Percentiles rank a stretch among this genome's conserved stretches.
These are phyloP conservation scores for Magnolia sinica DNA, from an alignment of 164 flowering plant genomes.

Conservation along the genomic window DNA sequence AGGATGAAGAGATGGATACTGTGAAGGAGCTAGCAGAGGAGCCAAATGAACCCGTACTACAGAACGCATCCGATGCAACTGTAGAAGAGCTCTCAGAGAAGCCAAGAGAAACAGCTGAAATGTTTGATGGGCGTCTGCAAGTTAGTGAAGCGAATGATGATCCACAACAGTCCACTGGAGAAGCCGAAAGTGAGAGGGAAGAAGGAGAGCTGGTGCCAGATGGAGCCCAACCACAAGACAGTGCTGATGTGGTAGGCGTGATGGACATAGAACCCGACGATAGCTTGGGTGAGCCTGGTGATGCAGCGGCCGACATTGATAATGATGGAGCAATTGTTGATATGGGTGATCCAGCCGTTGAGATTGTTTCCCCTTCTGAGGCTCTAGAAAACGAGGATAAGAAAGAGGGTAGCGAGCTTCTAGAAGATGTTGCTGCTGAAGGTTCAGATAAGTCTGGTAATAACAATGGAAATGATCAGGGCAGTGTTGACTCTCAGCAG, in stretches of 20 bases:
- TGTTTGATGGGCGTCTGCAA: slow-evolving; percentile 33
- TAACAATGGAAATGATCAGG: slow-evolving; percentile 28
- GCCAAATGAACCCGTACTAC: slow-evolving; percentile 24
- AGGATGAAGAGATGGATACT: slow-evolving; percentile 35
- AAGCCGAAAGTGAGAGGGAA: slow-evolving; percentile 58
- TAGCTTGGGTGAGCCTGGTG: slow-evolving; percentile 32
- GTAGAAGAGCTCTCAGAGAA: slow-evolving; percentile 36
- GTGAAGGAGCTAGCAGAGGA: slow-evolving; percentile 31
- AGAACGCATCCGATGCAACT: slow-evolving; percentile 16
- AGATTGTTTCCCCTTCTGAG: slow-evolving; percentile 28
- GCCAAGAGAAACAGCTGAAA: slow-evolving; percentile 28
- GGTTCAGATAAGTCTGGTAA: slow-evolving; percentile 39
- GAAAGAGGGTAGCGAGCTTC: slow-evolving; percentile 33
- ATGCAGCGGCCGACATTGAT: slow-evolving; percentile 9
- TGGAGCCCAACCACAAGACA: slow-evolving; percentile 30
- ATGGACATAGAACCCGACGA: slow-evolving; percentile 41
- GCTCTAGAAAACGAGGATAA: slow-evolving; percentile 33
- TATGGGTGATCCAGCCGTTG: slow-evolving; percentile 25
- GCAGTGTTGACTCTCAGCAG: slow-evolving; percentile 29
- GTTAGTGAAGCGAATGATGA: slow-evolving; percentile 37
- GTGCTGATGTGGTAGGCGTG: slow-evolving; percentile 14
- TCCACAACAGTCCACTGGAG: slow-evolving; percentile 27
- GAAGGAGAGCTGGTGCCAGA: slow-evolving; percentile 77
- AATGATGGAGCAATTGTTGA: neutral
- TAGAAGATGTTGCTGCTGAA: slow-evolving; percentile 40